These are phyloP conservation scores for Thermothelomyces thermophilus DNA, from an alignment of 2,329 filamentous ascomycete genomes.

Conservation along the genomic window DNA sequence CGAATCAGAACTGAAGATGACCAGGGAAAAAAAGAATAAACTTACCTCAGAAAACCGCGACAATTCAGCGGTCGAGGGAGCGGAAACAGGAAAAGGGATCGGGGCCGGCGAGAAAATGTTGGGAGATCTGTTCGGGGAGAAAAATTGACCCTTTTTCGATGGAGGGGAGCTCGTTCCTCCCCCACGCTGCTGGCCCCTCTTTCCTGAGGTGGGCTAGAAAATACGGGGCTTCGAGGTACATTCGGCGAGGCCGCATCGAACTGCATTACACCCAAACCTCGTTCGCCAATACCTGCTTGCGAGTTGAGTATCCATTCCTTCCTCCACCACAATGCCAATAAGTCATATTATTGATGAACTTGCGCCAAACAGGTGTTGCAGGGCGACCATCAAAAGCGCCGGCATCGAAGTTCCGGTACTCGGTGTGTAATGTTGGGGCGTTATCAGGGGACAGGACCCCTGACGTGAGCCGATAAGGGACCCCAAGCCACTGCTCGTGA, in stretches of 20 bases:
- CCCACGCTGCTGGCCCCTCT: conserved; percentile 20
- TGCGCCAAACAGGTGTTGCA: too few species aligned
- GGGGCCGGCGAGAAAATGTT: not conserved
- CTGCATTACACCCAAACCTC: not conserved
- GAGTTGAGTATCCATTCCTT: too few species aligned
- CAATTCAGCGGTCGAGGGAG: not conserved
- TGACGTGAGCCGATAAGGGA: too few species aligned
- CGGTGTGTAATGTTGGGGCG: too few species aligned
- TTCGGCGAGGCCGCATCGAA: not conserved
- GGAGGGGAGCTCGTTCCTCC: conserved; percentile 17
- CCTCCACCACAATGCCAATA: too few species aligned
- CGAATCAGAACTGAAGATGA: not conserved
- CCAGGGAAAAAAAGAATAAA: not conserved
- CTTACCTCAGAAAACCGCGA: conserved; percentile 9
- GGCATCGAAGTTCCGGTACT: too few species aligned
- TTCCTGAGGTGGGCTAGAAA: conserved; percentile 1
- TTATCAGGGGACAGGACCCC: too few species aligned
- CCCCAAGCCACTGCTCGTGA: conserved; percentile 5
- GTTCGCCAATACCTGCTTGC: not conserved
- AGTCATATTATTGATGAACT: too few species aligned
- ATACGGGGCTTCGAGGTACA: conserved; percentile 5
- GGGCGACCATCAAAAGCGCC: too few species aligned
- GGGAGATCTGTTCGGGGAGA: not conserved
- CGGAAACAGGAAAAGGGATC: not conserved
- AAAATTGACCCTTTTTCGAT: conserved; percentile 8